These are phyloP conservation scores for Cubamyces lactineus DNA, from an alignment of 768 basidiomycete genomes.

Conservation along the genomic window DNA sequence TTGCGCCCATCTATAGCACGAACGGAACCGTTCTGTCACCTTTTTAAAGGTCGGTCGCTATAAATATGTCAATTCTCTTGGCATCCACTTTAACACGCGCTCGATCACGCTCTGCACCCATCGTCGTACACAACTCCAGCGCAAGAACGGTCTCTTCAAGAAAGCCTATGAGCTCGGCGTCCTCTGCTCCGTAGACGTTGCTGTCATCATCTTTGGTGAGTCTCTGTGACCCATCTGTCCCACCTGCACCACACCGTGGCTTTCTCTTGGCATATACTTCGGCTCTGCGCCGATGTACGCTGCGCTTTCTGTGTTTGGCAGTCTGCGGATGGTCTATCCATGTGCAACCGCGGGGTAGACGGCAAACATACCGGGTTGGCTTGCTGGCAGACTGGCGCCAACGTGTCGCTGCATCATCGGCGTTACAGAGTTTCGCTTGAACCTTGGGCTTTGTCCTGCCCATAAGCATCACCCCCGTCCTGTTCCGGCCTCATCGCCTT, in stretches of 20 bases:
- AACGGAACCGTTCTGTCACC: constrained; percentile 89
- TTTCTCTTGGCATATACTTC: constrained; percentile 3
- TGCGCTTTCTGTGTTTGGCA: too few relatives aligned
- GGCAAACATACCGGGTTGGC: too few relatives aligned
- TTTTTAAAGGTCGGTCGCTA: constrained; percentile 75
- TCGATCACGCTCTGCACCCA: constrained; percentile 22
- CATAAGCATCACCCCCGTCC: too few relatives aligned
- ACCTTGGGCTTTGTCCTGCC: too few relatives aligned
- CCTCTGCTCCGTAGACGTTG: constrained; percentile 85
- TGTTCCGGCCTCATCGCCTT: too few relatives aligned
- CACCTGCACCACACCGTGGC: constrained; percentile 4
- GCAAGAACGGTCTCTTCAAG: constrained; percentile 90
- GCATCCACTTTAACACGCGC: constrained; percentile 58
- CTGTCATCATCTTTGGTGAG: constrained; percentile 83
- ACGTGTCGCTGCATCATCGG: too few relatives aligned
- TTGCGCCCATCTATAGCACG: constrained; percentile 65
- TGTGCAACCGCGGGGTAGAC: neutral
- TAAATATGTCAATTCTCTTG: constrained; percentile 44
- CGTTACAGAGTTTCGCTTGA: too few relatives aligned
- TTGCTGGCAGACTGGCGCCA: too few relatives aligned
- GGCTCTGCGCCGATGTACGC: neutral
- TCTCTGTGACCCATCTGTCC: constrained; percentile 28
- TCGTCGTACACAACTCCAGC: constrained; percentile 45
- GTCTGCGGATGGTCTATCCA: neutral
- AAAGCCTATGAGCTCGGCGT: constrained; percentile 92